A percentile compares a stretch with the other conserved stretches of the same genome.
phyloP scores from a whole-genome alignment of 208 protist genomes.

The Leishmania lainsoni region DNA sequence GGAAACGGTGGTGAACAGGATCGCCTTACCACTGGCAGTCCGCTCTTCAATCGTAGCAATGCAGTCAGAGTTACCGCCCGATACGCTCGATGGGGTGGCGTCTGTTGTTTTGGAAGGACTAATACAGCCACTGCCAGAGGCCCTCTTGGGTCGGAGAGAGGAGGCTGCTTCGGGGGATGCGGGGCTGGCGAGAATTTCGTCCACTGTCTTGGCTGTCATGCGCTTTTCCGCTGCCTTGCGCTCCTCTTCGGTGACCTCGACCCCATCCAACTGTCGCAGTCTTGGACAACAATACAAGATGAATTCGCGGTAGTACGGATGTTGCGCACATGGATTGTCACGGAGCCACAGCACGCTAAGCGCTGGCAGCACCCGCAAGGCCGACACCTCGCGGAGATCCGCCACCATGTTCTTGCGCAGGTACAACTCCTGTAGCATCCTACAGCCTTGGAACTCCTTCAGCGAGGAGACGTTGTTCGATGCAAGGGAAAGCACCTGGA shows the following conservation, averaged over 20 bases:
- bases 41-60: conserved; percentile 31
- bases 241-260: conserved; percentile 73
- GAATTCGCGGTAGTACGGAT: conserved; percentile 85
- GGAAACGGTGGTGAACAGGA: conserved; percentile 51
- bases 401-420: conserved; percentile 91
- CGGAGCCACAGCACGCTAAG: conserved; percentile 91
- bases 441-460: conserved; percentile 68
- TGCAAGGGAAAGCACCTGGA: conserved; percentile 87
- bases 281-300: conserved; percentile 84
- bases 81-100: neutral
- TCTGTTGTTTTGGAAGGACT: conserved; percentile 4
- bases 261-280: conserved; percentile 87
- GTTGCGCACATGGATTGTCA: conserved; percentile 91
- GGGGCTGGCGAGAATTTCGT: conserved; percentile 59
- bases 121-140: conserved; percentile 10
- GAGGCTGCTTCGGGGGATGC: neutral
- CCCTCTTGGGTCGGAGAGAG: conserved; percentile 8
- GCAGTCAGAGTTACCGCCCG: neutral
- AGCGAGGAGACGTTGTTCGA: conserved; percentile 86
- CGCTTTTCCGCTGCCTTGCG: conserved; percentile 54
- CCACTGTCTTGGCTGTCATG: conserved; percentile 57
- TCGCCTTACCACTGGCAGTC: conserved; percentile 20
- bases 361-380: conserved; percentile 64
- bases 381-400: conserved; percentile 74
- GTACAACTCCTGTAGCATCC: conserved; percentile 88